Percentiles rank a stretch among this genome's conserved stretches.
These are phyloP conservation scores for Alternaria sp. DNA, from an alignment of 2,329 filamentous ascomycete genomes.

Conservation along the genomic window DNA sequence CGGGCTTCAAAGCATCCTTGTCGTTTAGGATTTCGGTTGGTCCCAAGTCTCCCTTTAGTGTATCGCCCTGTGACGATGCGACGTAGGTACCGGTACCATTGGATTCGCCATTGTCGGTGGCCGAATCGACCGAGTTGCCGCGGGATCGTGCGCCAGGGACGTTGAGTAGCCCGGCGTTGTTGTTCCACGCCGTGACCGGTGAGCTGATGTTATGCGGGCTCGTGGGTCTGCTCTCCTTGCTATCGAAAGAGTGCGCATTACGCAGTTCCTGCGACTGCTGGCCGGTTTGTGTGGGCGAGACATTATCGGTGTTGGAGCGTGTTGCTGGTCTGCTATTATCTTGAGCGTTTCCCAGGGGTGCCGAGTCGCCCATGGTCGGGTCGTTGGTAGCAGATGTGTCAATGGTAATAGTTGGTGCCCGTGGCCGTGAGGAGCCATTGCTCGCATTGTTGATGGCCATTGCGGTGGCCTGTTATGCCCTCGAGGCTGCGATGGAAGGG, in stretches of 20 bases:
- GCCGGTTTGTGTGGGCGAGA: slow-evolving; percentile 37
- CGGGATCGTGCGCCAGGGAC: slow-evolving; percentile 70
- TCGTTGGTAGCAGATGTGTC: slow-evolving; percentile 58
- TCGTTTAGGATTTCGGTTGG: slow-evolving; percentile 68
- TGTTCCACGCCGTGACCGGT: slow-evolving; percentile 62
- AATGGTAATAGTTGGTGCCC: slow-evolving; percentile 63
- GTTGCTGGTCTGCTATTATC: slow-evolving; percentile 41
- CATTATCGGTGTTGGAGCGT: slow-evolving; percentile 34
- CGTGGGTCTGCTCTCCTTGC: slow-evolving; percentile 68
- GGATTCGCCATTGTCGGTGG: slow-evolving; percentile 63
- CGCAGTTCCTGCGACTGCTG: slow-evolving; percentile 59
- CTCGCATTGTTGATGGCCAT: slow-evolving; percentile 44
- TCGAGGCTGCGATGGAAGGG: slow-evolving; percentile 20
- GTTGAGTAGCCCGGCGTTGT: slow-evolving; percentile 67
- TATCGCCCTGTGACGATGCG: slow-evolving; percentile 53
- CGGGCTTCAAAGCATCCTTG: slow-evolving; percentile 74
- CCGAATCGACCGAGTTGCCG: slow-evolving; percentile 72
- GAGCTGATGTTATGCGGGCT: slow-evolving; percentile 75
- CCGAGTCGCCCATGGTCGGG: slow-evolving; percentile 45
- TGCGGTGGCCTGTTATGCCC: slow-evolving; percentile 29
- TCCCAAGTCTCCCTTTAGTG: slow-evolving; percentile 53
- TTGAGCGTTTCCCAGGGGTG: slow-evolving; percentile 45
- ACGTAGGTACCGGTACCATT: slow-evolving; percentile 68
- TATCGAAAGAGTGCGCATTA: slow-evolving; percentile 69
- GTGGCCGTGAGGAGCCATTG: slow-evolving; percentile 47